Percentiles rank a stretch among this genome's conserved stretches.
Conservation (phyloP, 108 stramenopile species). For the Schizochytrium sp. region DNA sequence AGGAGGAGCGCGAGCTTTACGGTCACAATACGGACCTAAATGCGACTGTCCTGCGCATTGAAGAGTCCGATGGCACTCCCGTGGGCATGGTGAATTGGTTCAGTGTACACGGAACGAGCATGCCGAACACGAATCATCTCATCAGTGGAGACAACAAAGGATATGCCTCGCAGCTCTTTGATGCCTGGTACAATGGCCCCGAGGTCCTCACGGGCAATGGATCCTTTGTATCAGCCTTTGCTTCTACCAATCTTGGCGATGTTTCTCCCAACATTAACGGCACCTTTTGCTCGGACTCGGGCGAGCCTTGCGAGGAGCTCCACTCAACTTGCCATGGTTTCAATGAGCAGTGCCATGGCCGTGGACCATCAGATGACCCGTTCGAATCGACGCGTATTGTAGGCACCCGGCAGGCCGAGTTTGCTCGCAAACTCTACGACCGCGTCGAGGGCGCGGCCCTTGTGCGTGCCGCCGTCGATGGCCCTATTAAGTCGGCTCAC, state of each 20-base stretch:
- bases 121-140: constrained; percentile 52
- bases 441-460: background rate
- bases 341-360: constrained; percentile 41
- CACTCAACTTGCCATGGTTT: constrained; percentile 48
- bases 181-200: constrained; percentile 34
- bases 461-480: constrained; percentile 17
- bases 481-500: constrained; percentile 38
- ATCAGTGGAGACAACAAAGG: constrained; percentile 58
- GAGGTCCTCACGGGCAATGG: constrained; percentile 38
- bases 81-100: constrained; percentile 51
- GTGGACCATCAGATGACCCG: constrained; percentile 50
- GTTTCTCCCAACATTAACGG: constrained; percentile 56
- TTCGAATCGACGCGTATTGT: constrained; percentile 52
- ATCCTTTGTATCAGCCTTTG: constrained; percentile 52
- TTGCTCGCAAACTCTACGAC: constrained; percentile 27
- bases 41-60: constrained; percentile 39
- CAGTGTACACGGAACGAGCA: constrained; percentile 53
- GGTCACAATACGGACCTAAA: constrained; percentile 52
- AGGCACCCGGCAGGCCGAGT: constrained; percentile 40
- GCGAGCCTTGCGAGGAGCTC: constrained; percentile 42
- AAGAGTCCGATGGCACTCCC: background rate
- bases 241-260: constrained; percentile 56
- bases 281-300: constrained; percentile 47
- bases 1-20: constrained; percentile 41
- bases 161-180: constrained; percentile 51